These are phyloP conservation scores for Anethum foeniculum DNA, from an alignment of 140 eudicot genomes.

Conservation along the genomic window DNA sequence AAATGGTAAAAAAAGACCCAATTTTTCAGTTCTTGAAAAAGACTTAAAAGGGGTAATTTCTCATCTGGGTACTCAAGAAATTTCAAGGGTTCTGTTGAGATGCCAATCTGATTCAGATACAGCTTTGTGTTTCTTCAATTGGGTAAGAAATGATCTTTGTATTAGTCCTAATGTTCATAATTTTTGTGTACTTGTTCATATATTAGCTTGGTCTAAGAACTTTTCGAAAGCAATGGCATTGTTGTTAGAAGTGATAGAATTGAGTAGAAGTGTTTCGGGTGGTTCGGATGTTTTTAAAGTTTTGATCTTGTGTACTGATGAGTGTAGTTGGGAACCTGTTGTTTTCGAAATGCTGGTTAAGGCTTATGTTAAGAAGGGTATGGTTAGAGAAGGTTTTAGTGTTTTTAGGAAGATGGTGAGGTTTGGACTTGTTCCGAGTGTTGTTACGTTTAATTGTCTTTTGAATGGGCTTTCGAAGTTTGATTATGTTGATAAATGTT, in stretches of 20 bases:
- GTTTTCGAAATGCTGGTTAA: conserved; percentile 79
- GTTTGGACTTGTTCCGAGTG: conserved; percentile 55
- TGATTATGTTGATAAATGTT: conserved; percentile 44
- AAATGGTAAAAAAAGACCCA: conserved; percentile 12
- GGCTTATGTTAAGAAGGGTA: conserved; percentile 55
- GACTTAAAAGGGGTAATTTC: conserved; percentile 31
- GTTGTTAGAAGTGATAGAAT: conserved; percentile 43
- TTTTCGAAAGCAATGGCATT: conserved; percentile 50
- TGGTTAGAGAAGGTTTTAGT: conserved; percentile 50
- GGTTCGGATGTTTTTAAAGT: conserved; percentile 41
- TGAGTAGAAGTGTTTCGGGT: conserved; percentile 12
- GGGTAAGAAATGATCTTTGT: conserved; percentile 53
- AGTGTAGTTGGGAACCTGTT: conserved; percentile 82
- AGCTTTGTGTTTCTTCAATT: conserved; percentile 50
- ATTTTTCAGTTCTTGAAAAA: conserved; percentile 23
- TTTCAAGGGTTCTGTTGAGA: conserved; percentile 66
- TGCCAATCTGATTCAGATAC: conserved; percentile 62
- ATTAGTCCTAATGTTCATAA: conserved; percentile 35
- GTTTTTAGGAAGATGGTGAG: conserved; percentile 56
- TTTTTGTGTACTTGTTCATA: conserved; percentile 64
- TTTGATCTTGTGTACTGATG: conserved; percentile 35
- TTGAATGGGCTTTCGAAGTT: conserved; percentile 59
- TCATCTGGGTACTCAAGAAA: conserved; percentile 41
- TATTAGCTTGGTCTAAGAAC: conserved; percentile 50
- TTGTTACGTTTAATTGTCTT: conserved; percentile 59